Evolutionary conservation across 805 yeast genomes (phyloP).

Genomic region (Candida schatavii): DNA sequence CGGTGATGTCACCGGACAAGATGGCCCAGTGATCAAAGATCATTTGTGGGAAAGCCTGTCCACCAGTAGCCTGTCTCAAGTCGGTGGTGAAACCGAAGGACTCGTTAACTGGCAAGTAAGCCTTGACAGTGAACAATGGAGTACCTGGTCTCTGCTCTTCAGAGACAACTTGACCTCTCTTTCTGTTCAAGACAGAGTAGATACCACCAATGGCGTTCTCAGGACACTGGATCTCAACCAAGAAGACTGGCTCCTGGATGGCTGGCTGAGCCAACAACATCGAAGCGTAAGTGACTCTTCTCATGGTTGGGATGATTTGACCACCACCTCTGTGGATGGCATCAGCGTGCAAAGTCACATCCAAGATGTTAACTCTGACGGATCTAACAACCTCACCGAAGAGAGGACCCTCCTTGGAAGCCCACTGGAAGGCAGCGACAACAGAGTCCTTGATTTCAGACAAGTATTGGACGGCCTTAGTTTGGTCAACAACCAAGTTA

Average conservation of each 20-base stretch:
- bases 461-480: conserved; percentile 99
- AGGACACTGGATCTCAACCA: conserved; percentile 99
- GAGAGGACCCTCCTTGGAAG: conserved; percentile 99
- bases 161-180: conserved; percentile 99
- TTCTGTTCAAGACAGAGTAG: conserved; percentile 98
- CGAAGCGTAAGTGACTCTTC: conserved; percentile 99
- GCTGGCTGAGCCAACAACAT: conserved; percentile 98
- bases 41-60: conserved; percentile 99
- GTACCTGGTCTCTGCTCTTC: conserved; percentile 99
- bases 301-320: conserved; percentile 99
- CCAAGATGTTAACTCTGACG: conserved; percentile 95
- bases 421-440: conserved; percentile 99
- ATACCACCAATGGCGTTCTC: conserved; percentile 99
- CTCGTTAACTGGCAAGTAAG: conserved; percentile 99
- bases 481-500: conserved; percentile 97
- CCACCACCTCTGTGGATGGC: conserved; percentile 99
- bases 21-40: conserved; percentile 98
- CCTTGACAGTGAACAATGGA: conserved; percentile 99
- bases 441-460: conserved; percentile 99
- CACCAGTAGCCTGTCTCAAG: conserved; percentile 99
- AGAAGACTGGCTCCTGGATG: conserved; percentile 98
- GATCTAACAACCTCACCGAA: conserved; percentile 96
- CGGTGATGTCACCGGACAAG: conserved; percentile 89
- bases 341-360: conserved; percentile 99
- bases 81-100: conserved; percentile 99